phyloP scores from a whole-genome alignment of 1,284 basidiomycete species.

The Leccinum subfulvum region DNA sequence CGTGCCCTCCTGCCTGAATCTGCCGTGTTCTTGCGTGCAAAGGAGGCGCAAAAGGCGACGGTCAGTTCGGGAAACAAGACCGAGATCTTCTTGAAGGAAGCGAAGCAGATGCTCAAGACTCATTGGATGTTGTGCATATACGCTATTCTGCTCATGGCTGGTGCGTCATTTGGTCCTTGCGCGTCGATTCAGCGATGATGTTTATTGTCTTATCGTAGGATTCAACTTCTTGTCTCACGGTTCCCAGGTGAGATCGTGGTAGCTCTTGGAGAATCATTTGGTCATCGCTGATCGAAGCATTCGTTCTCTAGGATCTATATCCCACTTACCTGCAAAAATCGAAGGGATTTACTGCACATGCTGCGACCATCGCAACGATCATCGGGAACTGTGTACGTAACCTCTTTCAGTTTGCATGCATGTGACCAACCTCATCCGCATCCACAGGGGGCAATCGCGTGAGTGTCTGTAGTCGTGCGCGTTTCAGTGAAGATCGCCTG shows the following conservation, averaged over 20 bases:
- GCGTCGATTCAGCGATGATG: not conserved
- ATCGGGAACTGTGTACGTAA: constrained; percentile 83
- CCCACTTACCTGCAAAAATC: constrained; percentile 74
- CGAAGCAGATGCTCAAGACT: constrained; percentile 71
- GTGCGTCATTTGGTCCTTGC: constrained; percentile 38
- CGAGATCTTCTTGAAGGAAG: constrained; percentile 72
- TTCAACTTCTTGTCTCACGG: constrained; percentile 95
- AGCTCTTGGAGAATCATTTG: constrained; percentile 56
- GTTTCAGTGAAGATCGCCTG: not conserved
- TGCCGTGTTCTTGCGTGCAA: constrained; percentile 68
- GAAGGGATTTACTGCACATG: constrained; percentile 57
- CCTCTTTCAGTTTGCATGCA: constrained; percentile 36
- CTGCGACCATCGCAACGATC: constrained; percentile 85
- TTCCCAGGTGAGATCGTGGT: constrained; percentile 51
- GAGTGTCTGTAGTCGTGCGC: constrained; percentile 9
- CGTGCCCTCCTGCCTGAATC: constrained; percentile 81
- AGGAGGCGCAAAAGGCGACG: constrained; percentile 44
- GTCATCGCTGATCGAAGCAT: constrained; percentile 7
- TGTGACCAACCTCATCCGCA: constrained; percentile 58
- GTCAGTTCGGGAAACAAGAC: constrained; percentile 54
- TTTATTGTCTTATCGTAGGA: constrained; percentile 39
- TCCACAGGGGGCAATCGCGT: constrained; percentile 71
- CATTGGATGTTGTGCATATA: constrained; percentile 91
- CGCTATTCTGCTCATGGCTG: constrained; percentile 76
- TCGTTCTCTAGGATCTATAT: constrained; percentile 57